Conservation (phyloP, 2,329 filamentous ascomycete species). For the Colletotrichum gigasporum region DNA sequence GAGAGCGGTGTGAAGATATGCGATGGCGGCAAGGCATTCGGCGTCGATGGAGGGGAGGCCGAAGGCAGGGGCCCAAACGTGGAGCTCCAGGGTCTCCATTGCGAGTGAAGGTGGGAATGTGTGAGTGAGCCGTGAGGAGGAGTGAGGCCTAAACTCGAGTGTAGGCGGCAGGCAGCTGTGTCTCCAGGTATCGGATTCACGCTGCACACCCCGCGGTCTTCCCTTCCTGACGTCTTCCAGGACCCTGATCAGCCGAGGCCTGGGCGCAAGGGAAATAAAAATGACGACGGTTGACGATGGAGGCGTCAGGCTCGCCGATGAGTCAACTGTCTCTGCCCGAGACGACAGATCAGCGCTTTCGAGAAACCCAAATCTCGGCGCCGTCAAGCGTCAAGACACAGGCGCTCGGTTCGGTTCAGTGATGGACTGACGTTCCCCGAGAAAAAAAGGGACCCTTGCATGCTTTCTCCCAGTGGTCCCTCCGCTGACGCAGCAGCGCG, state of each 20-base stretch:
- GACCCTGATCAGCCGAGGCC: slow-evolving; percentile 7
- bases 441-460: not conserved
- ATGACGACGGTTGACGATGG: slow-evolving; percentile 4
- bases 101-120: not conserved
- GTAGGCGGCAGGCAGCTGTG: not conserved
- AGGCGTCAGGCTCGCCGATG: slow-evolving; percentile 10
- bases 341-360: not conserved
- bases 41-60: slow-evolving; percentile 89
- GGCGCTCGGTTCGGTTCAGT: not conserved
- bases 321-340: slow-evolving; percentile 7
- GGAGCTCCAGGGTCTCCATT: slow-evolving; percentile 72
- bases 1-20: slow-evolving; percentile 75
- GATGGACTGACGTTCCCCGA: not conserved
- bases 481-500: not conserved
- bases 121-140: not conserved
- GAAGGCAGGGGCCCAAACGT: slow-evolving; percentile 92
- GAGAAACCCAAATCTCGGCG: not conserved
- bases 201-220: not conserved
- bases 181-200: slow-evolving; percentile 9
- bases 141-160: not conserved
- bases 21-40: slow-evolving; percentile 86
- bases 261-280: not conserved
- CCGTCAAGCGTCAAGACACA: not conserved
- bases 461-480: too few species aligned
- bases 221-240: not conserved